These are phyloP conservation scores for Macrocybe sp. DNA, from an alignment of 1,284 basidiomycete genomes.

Conservation along the genomic window DNA sequence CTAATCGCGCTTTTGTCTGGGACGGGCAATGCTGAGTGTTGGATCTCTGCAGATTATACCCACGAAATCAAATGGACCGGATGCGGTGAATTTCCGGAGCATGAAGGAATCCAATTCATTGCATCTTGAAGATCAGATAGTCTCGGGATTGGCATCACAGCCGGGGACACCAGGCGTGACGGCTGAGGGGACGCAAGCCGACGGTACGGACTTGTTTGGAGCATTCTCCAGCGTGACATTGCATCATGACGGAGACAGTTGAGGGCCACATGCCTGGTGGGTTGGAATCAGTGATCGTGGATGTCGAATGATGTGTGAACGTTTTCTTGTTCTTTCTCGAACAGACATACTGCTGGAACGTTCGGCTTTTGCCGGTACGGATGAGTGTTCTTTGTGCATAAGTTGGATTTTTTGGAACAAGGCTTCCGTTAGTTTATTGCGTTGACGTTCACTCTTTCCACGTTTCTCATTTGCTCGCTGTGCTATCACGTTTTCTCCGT, in stretches of 20 bases:
- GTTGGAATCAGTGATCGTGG: slow-evolving; percentile 1
- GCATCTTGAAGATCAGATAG: slow-evolving; percentile 72
- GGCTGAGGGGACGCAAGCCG: slow-evolving; percentile 19
- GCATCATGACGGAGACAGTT: slow-evolving; percentile 72
- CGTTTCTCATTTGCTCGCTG: too few species aligned
- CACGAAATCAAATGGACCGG: slow-evolving; percentile 74
- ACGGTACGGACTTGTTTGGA: slow-evolving; percentile 68
- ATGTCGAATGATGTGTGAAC: background rate
- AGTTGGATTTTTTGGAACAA: too few species aligned
- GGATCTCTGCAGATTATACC: slow-evolving; percentile 68
- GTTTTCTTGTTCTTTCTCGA: background rate
- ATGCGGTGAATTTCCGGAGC: slow-evolving; percentile 88
- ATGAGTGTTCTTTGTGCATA: too few species aligned
- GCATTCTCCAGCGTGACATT: slow-evolving; percentile 87
- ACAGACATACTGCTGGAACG: too few species aligned
- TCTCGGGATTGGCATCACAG: slow-evolving; percentile 22
- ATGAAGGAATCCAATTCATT: slow-evolving; percentile 88
- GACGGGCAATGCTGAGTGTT: too few species aligned
- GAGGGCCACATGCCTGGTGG: slow-evolving; percentile 8
- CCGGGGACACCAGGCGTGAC: slow-evolving; percentile 13
- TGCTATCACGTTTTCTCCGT: too few species aligned
- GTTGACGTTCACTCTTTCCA: too few species aligned
- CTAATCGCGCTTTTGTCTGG: too few species aligned
- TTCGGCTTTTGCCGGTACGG: background rate
- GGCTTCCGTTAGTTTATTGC: too few species aligned